Base-by-base conservation (phyloP, 2,329 filamentous ascomycete genomes). In the Xylaria sp. region DNA sequence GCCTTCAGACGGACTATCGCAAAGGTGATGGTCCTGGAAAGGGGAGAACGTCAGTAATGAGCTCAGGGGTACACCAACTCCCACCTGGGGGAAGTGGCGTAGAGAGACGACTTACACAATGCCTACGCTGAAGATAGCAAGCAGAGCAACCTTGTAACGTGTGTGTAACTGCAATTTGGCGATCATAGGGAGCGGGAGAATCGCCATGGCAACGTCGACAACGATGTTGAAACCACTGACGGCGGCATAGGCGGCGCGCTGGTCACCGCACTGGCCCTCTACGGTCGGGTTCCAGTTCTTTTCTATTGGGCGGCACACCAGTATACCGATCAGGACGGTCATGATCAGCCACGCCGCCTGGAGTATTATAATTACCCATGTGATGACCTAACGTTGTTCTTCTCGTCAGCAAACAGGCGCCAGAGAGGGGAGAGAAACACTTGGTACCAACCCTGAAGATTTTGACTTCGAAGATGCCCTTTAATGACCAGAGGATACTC, bases 21-120 rank as follows among this genome's bases (percentile, higher is more conserved):
- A 41, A 62, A 80, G 55, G 76, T 71, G 52, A 72, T 69, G 11
- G 39, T 41, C 17, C 39, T 41, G 8, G 17, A n/a, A n/a, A n/a
- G n/a, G n/a, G n/a, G n/a, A 2, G 39, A 19, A 18, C 11, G 39
- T 41, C 17, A 41, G 39, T 17, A 11, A 19, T 8, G 7, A 41
- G 11, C 17, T 9, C 5, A 26, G 24, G 24, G 24, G 24, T 26
- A 26, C 9, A 9, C n/a, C n/a, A n/a, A n/a, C n/a, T n/a, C n/a
- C n/a, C n/a, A 26, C 9, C 24, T 9, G 6, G 9, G 9, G 24
- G 24, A 5, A 9, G 9, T 5, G 6, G 24, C 24, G 24, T 26
- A 26, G 24, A 26, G 13, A 11, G 20, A 41, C 8, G 4, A 42
- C 40, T 42, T 42, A 42, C 40, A 42, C 40, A 21, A 42, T 42